Evolutionary conservation across 441 rosid genomes (phyloP).

Genomic region (Brassica balearica): DNA sequence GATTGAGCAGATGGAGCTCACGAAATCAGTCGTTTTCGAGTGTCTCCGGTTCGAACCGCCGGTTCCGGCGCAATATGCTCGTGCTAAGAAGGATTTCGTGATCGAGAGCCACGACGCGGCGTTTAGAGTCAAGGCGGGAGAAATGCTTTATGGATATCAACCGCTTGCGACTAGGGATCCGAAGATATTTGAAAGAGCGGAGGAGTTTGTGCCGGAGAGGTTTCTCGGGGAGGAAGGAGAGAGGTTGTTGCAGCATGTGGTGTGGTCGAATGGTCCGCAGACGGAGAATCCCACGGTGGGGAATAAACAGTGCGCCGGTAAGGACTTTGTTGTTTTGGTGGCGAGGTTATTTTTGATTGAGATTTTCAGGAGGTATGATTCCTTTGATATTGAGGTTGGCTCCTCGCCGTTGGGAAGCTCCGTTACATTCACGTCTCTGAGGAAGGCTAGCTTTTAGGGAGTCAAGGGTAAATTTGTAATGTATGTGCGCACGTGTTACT

Average conservation of each 20-base stretch:
- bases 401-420: constrained; percentile 60
- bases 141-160: constrained; percentile 60
- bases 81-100: constrained; percentile 53
- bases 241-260: constrained; percentile 60
- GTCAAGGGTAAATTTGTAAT: background rate
- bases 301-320: constrained; percentile 88
- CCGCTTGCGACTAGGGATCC: constrained; percentile 62
- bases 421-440: constrained; percentile 40
- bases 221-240: constrained; percentile 85
- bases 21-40: constrained; percentile 59
- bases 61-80: constrained; percentile 52
- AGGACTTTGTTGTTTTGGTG: constrained; percentile 75
- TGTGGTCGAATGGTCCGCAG: constrained; percentile 96
- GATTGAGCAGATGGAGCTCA: constrained; percentile 51
- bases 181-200: constrained; percentile 53
- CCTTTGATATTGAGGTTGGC: constrained; percentile 66
- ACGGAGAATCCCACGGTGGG: constrained; percentile 59
- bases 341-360: constrained; percentile 38
- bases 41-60: constrained; percentile 59
- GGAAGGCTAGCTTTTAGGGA: constrained; percentile 15
- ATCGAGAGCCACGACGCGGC: constrained; percentile 61
- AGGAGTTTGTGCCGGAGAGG: constrained; percentile 68
- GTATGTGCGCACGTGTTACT: constrained; percentile 7
- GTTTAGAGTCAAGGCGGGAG: constrained; percentile 56
- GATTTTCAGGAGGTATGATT: constrained; percentile 77